Base-by-base conservation (phyloP, 352 stramenopile genomes). In the Phytophthora chlamydospora region DNA sequence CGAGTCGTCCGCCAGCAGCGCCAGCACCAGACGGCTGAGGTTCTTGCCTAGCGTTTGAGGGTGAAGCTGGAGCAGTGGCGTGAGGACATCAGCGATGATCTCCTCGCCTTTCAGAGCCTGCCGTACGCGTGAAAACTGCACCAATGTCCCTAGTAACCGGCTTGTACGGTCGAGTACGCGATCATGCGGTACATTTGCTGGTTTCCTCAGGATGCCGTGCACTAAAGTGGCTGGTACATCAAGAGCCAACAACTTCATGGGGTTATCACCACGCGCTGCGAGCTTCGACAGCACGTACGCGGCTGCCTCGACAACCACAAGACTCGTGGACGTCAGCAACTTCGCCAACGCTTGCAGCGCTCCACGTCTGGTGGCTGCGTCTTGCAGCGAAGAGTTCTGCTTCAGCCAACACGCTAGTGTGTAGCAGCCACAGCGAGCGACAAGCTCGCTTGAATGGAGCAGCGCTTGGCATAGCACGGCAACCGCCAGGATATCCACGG, bases 1-100 rank as follows among this genome's bases (percentile, higher is more conserved):
- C 6, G 85, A 88, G 36, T 93, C 83, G 33, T 93, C 81, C 12
- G 78, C 62, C 3, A 93, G 72, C 59, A 93, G 73, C 8, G 68
- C 64, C 14, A 88, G 38, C 10, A 93, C 66, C 4, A 92, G 58
- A 0, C 85, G 73, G 33, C 71, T 87, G 3, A 76, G 68, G 48
- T 93, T 92, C 57, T 93, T 93, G 2, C 71, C 75, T 6, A 91
- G 21, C 0, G 51, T 58, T 19, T 78, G 68, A 12, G 62, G 72
- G 34, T 90, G 76, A 3, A 89, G 73, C 46, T 93, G 81, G 8
- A 93, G 43, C 19, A 92, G 39, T 3, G 72, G 69, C 0, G 80
- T 89, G 0, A 93, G 64, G 6, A 89, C 73, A 12, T 91, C 85
- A 0, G 83, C 73, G 43, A 93, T 80, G 17, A 93, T 76, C 50